These are phyloP conservation scores for Ilyonectria mors-panacis DNA, from an alignment of 2,329 filamentous ascomycete species.

Conservation along the genomic window DNA sequence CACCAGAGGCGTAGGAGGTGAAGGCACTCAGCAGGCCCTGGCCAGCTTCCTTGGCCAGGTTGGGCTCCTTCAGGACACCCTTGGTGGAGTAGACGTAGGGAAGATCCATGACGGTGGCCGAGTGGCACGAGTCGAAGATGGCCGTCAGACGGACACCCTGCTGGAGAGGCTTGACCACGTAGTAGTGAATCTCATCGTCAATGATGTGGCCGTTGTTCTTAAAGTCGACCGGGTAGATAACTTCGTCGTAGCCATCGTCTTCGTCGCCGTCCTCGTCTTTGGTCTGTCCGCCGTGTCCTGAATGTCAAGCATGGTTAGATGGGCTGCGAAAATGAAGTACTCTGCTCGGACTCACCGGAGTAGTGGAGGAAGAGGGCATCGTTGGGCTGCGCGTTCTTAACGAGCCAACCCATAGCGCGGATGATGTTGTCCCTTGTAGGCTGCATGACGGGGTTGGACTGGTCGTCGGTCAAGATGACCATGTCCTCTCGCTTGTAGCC, in stretches of 20 bases:
- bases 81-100: slow-evolving; percentile 87
- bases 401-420: slow-evolving; percentile 82
- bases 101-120: slow-evolving; percentile 82
- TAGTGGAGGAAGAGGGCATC: slow-evolving; percentile 86
- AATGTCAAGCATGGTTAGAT: slow-evolving; percentile 19
- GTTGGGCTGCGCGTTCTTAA: slow-evolving; percentile 79
- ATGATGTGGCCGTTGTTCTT: slow-evolving; percentile 79
- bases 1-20: slow-evolving; percentile 84
- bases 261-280: slow-evolving; percentile 82
- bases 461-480: slow-evolving; percentile 84
- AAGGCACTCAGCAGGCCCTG: slow-evolving; percentile 81
- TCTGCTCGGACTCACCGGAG: slow-evolving; percentile 65
- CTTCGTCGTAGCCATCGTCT: slow-evolving; percentile 83
- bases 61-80: slow-evolving; percentile 85
- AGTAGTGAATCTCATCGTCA: slow-evolving; percentile 84
- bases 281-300: slow-evolving; percentile 83
- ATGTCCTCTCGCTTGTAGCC: slow-evolving; percentile 84
- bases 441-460: slow-evolving; percentile 77
- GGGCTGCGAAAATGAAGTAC: not conserved
- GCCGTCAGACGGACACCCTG: slow-evolving; percentile 88
- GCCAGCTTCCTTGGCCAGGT: slow-evolving; percentile 84
- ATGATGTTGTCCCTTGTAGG: slow-evolving; percentile 84
- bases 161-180: slow-evolving; percentile 82
- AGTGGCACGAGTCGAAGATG: slow-evolving; percentile 88
- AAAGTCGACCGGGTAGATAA: slow-evolving; percentile 85